Conservation (phyloP, 768 basidiomycete species). For the Obba rivulosa region DNA sequence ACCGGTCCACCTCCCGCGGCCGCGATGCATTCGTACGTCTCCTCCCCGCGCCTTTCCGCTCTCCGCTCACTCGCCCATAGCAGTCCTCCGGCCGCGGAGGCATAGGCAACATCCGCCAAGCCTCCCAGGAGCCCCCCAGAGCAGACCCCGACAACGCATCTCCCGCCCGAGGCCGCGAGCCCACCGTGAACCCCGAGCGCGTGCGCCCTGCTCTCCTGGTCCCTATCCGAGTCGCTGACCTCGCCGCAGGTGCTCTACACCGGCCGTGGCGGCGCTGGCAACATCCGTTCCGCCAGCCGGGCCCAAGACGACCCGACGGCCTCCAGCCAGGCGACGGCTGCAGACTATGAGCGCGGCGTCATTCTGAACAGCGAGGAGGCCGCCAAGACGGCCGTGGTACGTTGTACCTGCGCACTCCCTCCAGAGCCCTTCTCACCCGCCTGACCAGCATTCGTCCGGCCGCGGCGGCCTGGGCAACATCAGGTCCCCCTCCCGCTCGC, state of each 20-base stretch:
- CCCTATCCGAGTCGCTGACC: constrained; percentile 1
- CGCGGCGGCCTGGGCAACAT: constrained; percentile 89
- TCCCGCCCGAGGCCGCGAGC: constrained; percentile 58
- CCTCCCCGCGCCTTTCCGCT: background rate
- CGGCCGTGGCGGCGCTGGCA: constrained; percentile 82
- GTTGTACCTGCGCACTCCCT: constrained; percentile 1
- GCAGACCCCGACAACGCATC: constrained; percentile 45
- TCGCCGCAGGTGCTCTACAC: constrained; percentile 41
- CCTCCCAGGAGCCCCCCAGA: constrained; percentile 36
- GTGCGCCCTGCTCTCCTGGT: constrained; percentile 24
- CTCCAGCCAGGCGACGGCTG: constrained; percentile 20
- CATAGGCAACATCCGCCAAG: constrained; percentile 55
- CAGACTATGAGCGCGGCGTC: constrained; percentile 33
- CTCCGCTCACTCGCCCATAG: background rate
- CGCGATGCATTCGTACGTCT: constrained; percentile 52
- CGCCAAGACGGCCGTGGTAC: constrained; percentile 15
- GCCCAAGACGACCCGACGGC: constrained; percentile 11
- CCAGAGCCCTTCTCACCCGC: background rate
- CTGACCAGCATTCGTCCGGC: constrained; percentile 57
- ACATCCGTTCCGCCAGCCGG: constrained; percentile 36
- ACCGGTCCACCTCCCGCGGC: constrained; percentile 51
- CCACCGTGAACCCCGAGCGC: constrained; percentile 27
- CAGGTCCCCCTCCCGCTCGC: constrained; percentile 35
- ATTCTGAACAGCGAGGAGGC: constrained; percentile 29
- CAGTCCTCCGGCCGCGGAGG: constrained; percentile 56